Base-by-base conservation (phyloP, 2,329 filamentous ascomycete species). In the Phyllosticta paracitricarpa region DNA sequence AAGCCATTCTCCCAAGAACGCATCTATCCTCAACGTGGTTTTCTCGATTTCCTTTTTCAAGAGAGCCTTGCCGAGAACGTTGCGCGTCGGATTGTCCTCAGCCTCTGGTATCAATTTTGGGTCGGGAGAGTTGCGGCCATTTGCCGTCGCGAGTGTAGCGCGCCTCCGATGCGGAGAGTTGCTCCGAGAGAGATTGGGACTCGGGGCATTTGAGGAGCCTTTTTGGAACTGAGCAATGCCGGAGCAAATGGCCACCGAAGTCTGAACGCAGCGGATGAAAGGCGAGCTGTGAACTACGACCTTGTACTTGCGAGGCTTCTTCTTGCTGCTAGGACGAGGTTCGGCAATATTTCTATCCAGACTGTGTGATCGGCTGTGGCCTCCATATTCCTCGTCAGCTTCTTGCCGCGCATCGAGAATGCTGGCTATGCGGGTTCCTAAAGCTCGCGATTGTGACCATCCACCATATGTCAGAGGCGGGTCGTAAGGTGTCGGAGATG, bases 1-100 rank as follows among this genome's bases (percentile, higher is more conserved):
- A 30, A 97, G 81, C 94, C 94, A 99, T 79, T 99, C 94, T 56
- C 94, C 93, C 0, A 99, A 81, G 70, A 95, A 97, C 0, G 92
- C 88, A 74, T 99, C 94, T 5, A 99, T 82, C 0, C 94, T 88
- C 56, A 99, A 76, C 9, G 71, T 59, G 12, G 71, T 70, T 64
- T 70, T 70, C 26, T 73, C 68, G 28, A 73, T 72, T 5, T 71
- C 72, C 35, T 70, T 69, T 12, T 69, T 69, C 22, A 65, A 67
- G n/a, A 72, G 60, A 7, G 69, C 65, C 57, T 72, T 74, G 22
- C 72, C 63, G 28, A 67, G 64, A 9, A 70, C 68, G 22, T 74
- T 70, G 51, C 73, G 69, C 19, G 71, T 72, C 28, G 75, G 69
- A 60, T 76, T 72, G 60, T 73, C 67, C 48, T 70, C 68, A 1